These are phyloP conservation scores for Tetracladium setigerum DNA, from an alignment of 495 filamentous ascomycete species.

Conservation along the genomic window DNA sequence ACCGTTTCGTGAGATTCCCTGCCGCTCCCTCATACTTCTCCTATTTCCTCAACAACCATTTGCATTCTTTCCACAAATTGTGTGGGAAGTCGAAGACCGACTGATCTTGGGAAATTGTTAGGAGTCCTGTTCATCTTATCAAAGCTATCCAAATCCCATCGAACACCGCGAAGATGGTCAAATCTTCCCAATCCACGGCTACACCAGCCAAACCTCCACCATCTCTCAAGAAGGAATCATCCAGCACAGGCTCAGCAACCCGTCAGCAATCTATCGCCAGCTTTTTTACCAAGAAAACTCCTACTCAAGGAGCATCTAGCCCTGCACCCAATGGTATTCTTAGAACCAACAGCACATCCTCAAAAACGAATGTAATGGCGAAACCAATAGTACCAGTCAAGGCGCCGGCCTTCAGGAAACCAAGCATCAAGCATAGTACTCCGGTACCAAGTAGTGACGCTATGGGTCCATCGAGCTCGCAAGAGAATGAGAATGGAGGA, in stretches of 20 bases:
- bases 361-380: slow-evolving; percentile 33
- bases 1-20: too few relatives aligned
- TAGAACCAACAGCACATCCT: slow-evolving; percentile 33
- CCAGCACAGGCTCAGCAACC: slow-evolving; percentile 40
- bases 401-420: slow-evolving; percentile 27
- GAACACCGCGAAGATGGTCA: too few relatives aligned
- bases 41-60: too few relatives aligned
- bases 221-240: slow-evolving; percentile 20
- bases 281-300: slow-evolving; percentile 70
- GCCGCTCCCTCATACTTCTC: too few relatives aligned
- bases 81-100: too few relatives aligned
- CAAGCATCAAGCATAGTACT: slow-evolving; percentile 41
- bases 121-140: too few relatives aligned
- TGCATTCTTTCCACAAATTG: too few relatives aligned
- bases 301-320: slow-evolving; percentile 23
- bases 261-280: slow-evolving; percentile 78
- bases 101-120: too few relatives aligned
- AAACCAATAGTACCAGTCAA: slow-evolving; percentile 14
- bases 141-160: too few relatives aligned
- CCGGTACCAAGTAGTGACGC: slow-evolving; percentile 80
- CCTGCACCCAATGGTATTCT: slow-evolving; percentile 13
- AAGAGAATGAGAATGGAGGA: slow-evolving; percentile 36
- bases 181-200: neutral
- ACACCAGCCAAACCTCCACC: slow-evolving; percentile 27
- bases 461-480: slow-evolving; percentile 46